These are phyloP conservation scores for Lachnellula hyalina DNA, from an alignment of 2,329 filamentous ascomycete genomes.

Conservation along the genomic window DNA sequence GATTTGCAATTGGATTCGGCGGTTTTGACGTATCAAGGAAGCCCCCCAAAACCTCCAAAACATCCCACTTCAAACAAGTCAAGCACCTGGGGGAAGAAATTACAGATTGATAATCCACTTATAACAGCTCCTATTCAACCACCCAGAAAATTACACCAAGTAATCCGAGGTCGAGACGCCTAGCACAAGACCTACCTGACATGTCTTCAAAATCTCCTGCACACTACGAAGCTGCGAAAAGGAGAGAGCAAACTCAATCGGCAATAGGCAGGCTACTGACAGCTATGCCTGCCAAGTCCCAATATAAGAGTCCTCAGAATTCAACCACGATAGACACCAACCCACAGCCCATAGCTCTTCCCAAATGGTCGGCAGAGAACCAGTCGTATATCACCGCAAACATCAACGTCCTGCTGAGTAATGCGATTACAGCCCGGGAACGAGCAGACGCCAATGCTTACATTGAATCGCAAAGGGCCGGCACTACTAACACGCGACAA, in stretches of 20 bases:
- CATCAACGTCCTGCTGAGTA: background rate
- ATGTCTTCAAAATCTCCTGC: background rate
- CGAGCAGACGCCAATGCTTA: background rate
- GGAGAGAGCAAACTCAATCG: background rate
- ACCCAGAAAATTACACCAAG: too few relatives aligned
- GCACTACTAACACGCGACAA: too few relatives aligned
- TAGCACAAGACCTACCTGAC: background rate
- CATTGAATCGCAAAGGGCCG: background rate
- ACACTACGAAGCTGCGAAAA: background rate
- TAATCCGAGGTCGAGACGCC: background rate
- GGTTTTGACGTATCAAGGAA: too few relatives aligned
- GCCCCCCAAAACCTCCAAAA: too few relatives aligned
- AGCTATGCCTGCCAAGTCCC: background rate
- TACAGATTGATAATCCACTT: too few relatives aligned
- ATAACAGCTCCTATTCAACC: too few relatives aligned
- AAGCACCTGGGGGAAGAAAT: too few relatives aligned
- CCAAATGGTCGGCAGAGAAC: background rate
- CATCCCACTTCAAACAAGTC: too few relatives aligned
- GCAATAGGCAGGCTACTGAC: background rate
- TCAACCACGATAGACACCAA: too few relatives aligned
- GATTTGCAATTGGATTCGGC: background rate
- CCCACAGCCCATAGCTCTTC: background rate
- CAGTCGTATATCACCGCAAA: background rate
- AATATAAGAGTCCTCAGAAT: background rate
- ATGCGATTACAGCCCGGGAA: background rate